Percentiles rank a stretch among this genome's conserved stretches.
Evolutionary conservation across 805 yeast genomes (phyloP).

Genomic region (Saturnispora zaruensis): DNA sequence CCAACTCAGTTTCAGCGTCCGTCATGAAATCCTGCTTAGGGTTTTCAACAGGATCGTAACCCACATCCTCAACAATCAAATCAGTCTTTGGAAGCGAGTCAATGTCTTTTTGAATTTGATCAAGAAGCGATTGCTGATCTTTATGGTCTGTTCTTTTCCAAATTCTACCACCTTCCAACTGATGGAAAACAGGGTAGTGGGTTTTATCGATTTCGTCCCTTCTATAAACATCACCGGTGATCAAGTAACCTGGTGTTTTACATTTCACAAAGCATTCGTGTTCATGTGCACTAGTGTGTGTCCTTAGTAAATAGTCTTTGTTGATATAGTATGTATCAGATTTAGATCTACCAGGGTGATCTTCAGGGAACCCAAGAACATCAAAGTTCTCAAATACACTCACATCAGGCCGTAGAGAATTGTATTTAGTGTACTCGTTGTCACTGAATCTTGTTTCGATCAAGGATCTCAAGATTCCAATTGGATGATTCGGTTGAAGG

Average conservation of each 20-base stretch:
- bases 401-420: slow-evolving; percentile 76
- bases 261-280: slow-evolving; percentile 65
- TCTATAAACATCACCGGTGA: slow-evolving; percentile 92
- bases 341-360: slow-evolving; percentile 88
- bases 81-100: slow-evolving; percentile 56
- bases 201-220: slow-evolving; percentile 93
- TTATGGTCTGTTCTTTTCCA: slow-evolving; percentile 53
- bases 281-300: slow-evolving; percentile 98
- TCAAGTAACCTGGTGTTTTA: slow-evolving; percentile 77
- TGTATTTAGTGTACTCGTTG: slow-evolving; percentile 69
- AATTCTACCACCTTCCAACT: slow-evolving; percentile 90
- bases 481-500: slow-evolving; percentile 69
- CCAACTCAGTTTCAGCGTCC: slow-evolving; percentile 56
- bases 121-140: slow-evolving; percentile 27
- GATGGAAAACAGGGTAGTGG: slow-evolving; percentile 96
- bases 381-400: slow-evolving; percentile 81
- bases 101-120: slow-evolving; percentile 48
- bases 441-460: slow-evolving; percentile 60
- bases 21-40: slow-evolving; percentile 79
- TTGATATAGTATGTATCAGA: slow-evolving; percentile 92
- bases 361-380: slow-evolving; percentile 79
- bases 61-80: slow-evolving; percentile 70
- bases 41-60: slow-evolving; percentile 45
- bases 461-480: slow-evolving; percentile 72
- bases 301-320: slow-evolving; percentile 61